Evolutionary conservation across 2,329 filamentous ascomycete genomes (phyloP).

Genomic region (Alternaria angustiovoidea): DNA sequence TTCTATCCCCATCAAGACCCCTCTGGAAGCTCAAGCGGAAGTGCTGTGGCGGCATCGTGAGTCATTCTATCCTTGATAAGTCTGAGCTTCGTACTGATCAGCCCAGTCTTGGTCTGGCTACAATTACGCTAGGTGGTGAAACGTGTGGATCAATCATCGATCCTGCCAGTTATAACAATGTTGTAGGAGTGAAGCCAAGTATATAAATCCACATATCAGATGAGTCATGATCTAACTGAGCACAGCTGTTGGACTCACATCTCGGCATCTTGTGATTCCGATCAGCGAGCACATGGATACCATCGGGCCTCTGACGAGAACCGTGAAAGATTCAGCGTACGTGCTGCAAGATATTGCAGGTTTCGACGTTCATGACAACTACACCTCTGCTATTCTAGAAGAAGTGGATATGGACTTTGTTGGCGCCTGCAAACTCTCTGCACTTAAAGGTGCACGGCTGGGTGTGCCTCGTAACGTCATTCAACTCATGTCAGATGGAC

Average conservation of each 20-base stretch:
- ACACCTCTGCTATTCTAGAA: constrained; percentile 66
- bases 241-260: constrained; percentile 70
- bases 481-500: constrained; percentile 68
- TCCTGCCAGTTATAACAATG: constrained; percentile 71
- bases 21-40: constrained; percentile 73
- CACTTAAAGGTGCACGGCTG: constrained; percentile 69
- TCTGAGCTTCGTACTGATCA: not conserved
- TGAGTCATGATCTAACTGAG: not conserved
- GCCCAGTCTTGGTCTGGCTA: not conserved
- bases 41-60: constrained; percentile 70
- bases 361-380: constrained; percentile 69
- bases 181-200: constrained; percentile 78
- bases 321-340: constrained; percentile 72
- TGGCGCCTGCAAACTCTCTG: constrained; percentile 27
- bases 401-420: constrained; percentile 56
- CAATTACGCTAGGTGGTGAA: constrained; percentile 60
- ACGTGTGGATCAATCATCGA: constrained; percentile 74
- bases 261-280: constrained; percentile 65
- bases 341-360: constrained; percentile 74
- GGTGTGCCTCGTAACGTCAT: constrained; percentile 77
- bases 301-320: constrained; percentile 72
- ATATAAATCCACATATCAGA: not conserved
- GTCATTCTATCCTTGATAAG: constrained; percentile 50
- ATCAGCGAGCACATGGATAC: constrained; percentile 73
- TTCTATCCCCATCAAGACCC: constrained; percentile 74